Percentiles rank a stretch among this genome's conserved stretches.
These are phyloP conservation scores for Pseudogymnoascus sp. DNA, from an alignment of 2,329 filamentous ascomycete species.

Conservation along the genomic window DNA sequence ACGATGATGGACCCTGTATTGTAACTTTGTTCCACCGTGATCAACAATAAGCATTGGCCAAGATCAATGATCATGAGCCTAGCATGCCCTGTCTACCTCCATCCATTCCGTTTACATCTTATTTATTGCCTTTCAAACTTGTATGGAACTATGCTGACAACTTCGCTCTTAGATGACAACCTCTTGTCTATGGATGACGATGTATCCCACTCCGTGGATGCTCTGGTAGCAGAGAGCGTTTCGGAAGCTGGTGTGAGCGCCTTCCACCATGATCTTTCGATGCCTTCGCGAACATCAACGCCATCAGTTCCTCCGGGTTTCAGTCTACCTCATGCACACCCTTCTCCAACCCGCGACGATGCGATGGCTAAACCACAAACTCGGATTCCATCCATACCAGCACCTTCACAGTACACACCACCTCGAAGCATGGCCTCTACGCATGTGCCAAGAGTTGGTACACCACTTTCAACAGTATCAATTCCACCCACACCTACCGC, in stretches of 20 bases:
- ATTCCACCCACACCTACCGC: slow-evolving; percentile 20
- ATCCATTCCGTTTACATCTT: not conserved
- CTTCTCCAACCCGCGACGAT: slow-evolving; percentile 26
- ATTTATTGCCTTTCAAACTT: not conserved
- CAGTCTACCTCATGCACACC: slow-evolving; percentile 33
- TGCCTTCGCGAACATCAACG: slow-evolving; percentile 26
- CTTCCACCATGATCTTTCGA: slow-evolving; percentile 16
- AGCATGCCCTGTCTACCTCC: not conserved
- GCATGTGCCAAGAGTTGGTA: slow-evolving; percentile 21
- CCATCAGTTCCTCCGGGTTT: slow-evolving; percentile 43
- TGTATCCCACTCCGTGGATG: slow-evolving; percentile 57
- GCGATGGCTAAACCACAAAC: slow-evolving; percentile 22
- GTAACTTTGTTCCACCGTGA: slow-evolving; percentile 32
- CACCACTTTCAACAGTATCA: slow-evolving; percentile 24
- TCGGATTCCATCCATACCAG: slow-evolving; percentile 18
- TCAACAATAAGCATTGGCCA: slow-evolving; percentile 11
- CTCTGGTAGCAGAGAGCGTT: slow-evolving; percentile 53
- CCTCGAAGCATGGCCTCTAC: slow-evolving; percentile 17
- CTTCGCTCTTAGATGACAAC: slow-evolving; percentile 49
- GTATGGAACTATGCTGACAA: slow-evolving; percentile 18
- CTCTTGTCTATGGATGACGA: slow-evolving; percentile 52
- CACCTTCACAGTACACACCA: slow-evolving; percentile 23
- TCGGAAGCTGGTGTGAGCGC: slow-evolving; percentile 18
- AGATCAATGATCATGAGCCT: slow-evolving; percentile 16
- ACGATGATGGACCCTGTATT: slow-evolving; percentile 56